These are phyloP conservation scores for Hylodesmum podocarpum DNA, from an alignment of 306 rosid species.

Conservation along the genomic window DNA sequence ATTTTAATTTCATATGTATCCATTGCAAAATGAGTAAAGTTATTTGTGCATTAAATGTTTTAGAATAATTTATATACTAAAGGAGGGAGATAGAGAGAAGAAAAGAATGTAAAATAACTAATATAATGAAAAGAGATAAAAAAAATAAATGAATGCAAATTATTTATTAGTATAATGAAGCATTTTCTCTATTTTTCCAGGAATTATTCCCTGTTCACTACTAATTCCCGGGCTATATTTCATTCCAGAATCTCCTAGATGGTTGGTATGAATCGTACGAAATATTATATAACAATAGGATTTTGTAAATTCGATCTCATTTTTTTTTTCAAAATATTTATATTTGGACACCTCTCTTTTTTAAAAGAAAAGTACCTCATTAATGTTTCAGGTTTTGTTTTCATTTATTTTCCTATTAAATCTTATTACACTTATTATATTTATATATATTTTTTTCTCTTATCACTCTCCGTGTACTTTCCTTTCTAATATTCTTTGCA, in stretches of 20 bases:
- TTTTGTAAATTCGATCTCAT: too few species aligned
- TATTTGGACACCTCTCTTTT: too few species aligned
- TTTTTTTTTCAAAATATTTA: too few species aligned
- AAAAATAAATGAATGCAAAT: neutral
- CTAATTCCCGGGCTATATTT: slow-evolving; percentile 66
- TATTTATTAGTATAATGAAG: neutral
- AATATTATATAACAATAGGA: neutral
- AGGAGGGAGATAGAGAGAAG: too few species aligned
- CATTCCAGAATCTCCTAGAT: slow-evolving; percentile 90
- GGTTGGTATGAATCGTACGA: slow-evolving; percentile 66
- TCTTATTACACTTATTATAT: too few species aligned
- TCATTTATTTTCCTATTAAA: too few species aligned
- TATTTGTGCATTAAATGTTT: neutral
- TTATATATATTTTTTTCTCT: too few species aligned
- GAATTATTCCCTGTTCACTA: slow-evolving; percentile 64
- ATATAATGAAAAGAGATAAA: neutral
- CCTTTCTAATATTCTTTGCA: neutral
- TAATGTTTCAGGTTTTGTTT: too few species aligned
- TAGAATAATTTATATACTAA: too few species aligned
- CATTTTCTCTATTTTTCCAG: slow-evolving; percentile 33
- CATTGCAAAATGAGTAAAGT: neutral
- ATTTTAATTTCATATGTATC: neutral
- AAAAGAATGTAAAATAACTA: neutral
- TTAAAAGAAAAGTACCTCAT: too few species aligned
- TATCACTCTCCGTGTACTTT: neutral